These are phyloP conservation scores for Cochlearia excelsa DNA, from an alignment of 345 rosid genomes.

Conservation along the genomic window DNA sequence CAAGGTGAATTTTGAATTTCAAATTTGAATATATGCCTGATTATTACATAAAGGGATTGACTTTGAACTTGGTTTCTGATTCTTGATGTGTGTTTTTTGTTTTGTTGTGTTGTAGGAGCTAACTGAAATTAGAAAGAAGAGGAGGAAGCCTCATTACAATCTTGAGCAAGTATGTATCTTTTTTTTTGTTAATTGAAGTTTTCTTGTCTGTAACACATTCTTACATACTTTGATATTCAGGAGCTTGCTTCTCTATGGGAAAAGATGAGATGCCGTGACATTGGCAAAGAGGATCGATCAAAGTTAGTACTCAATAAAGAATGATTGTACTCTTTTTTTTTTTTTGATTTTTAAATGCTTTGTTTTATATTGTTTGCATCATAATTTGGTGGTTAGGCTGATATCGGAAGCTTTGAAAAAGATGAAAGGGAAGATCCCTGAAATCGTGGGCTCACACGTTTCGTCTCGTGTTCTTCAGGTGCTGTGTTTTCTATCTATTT, in stretches of 20 bases:
- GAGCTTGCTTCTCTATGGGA: conserved; percentile 93
- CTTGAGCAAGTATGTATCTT: conserved; percentile 61
- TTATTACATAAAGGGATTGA: not conserved
- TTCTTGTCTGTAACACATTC: not conserved
- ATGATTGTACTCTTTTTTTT: not conserved
- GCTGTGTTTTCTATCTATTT: conserved; percentile 1
- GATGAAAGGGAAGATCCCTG: conserved; percentile 92
- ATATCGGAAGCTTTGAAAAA: conserved; percentile 70
- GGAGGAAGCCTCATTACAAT: conserved; percentile 71
- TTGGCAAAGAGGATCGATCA: conserved; percentile 79
- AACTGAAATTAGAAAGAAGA: conserved; percentile 83
- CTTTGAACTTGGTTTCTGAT: not conserved
- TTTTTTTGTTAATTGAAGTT: not conserved
- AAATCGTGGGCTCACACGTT: conserved; percentile 78
- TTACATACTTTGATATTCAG: conserved; percentile 27
- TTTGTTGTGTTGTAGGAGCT: conserved; percentile 48
- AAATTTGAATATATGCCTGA: not conserved
- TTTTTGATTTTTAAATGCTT: not conserved
- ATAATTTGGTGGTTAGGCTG: conserved; percentile 40
- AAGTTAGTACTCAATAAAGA: conserved; percentile 45
- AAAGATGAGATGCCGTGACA: conserved; percentile 84
- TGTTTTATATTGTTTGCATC: not conserved
- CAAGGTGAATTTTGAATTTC: conserved; percentile 24
- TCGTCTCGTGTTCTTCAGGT: conserved; percentile 98
- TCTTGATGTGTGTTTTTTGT: conserved; percentile 5